phyloP scores from a whole-genome alignment of 208 protist species.

The Trypanosoma melophagium region DNA sequence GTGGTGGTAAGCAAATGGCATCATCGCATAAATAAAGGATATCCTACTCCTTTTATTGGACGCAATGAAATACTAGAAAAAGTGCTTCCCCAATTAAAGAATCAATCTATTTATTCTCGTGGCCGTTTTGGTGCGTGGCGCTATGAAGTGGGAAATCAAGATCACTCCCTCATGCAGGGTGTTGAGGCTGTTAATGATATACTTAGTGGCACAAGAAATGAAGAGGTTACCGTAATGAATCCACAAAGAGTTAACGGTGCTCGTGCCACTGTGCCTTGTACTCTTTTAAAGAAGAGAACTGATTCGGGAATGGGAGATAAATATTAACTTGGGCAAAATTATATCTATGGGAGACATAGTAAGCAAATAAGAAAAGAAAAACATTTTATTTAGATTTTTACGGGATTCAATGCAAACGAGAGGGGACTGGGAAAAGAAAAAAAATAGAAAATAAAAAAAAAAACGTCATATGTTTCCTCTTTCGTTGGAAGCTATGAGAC shows the following conservation, averaged over 20 bases:
- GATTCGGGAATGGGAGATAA: not conserved
- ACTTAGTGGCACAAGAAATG: slow-evolving; percentile 20
- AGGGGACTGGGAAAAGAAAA: too few relatives aligned
- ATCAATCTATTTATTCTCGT: slow-evolving; percentile 52
- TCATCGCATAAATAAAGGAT: slow-evolving; percentile 63
- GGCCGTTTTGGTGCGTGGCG: slow-evolving; percentile 70
- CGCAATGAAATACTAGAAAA: slow-evolving; percentile 51
- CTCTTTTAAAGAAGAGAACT: slow-evolving; percentile 16
- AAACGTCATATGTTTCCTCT: too few relatives aligned
- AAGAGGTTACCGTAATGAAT: slow-evolving; percentile 29
- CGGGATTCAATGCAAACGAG: too few relatives aligned
- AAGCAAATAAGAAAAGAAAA: too few relatives aligned
- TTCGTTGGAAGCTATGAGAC: too few relatives aligned
- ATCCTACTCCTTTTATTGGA: slow-evolving; percentile 67
- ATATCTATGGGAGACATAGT: too few relatives aligned
- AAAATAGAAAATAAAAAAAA: too few relatives aligned
- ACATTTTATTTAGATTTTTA: too few relatives aligned
- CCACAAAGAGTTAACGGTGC: slow-evolving; percentile 41
- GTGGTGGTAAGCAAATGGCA: slow-evolving; percentile 56
- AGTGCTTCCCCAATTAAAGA: slow-evolving; percentile 38
- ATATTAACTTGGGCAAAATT: too few relatives aligned
- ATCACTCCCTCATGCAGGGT: slow-evolving; percentile 68
- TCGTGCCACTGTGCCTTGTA: slow-evolving; percentile 33
- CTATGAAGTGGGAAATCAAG: slow-evolving; percentile 79
- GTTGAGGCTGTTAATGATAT: slow-evolving; percentile 57